Evolutionary conservation across 1,284 basidiomycete genomes (phyloP), one percentile per base, ranked within the genome.

Genomic region (Inonotus hispidus): DNA sequence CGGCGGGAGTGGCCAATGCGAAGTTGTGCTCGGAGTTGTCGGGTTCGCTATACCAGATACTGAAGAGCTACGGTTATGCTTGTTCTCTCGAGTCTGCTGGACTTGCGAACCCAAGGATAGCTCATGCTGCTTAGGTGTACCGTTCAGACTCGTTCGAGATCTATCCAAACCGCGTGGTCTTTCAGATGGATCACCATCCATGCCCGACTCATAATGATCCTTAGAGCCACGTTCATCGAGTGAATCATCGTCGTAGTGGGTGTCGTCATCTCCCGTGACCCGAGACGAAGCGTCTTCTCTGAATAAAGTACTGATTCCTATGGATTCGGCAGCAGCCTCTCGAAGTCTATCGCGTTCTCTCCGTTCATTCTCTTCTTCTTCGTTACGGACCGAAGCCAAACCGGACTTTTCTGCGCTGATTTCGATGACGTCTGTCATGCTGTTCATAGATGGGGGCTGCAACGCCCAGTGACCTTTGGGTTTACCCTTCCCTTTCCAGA

Each of bases 311-410:
- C 76, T 77, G 39, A 91, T 76, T 10, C 89, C 89, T 56, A 91
- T 82, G 6, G 85, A 82, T 68, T 88, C 84, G 0, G 88, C 89
- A 19, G 90, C 90, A 39, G 82, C 84, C 60, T 88, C 85, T 32
- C 88, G 76, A 45, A 92, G 73, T 27, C 87, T 80, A 64, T 86
- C 82, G 14, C 88, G 81, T 67, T 91, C 89, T 67, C 85, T 82
- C 45, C 82, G 77, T 67, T 91, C 88, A 56, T 79, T 79, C 64
- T 88, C 77, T 2, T 66, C 67, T 39, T 67, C 62, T 13, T 66
- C 62, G 71, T 61, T 75, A 69, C 58, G 73, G 41, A 61, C 55
- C 45, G 63, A 54, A 19, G 29, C 32, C 10, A 38, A 46, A 13
- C 59, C 63, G 21, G 63, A 27, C 2, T 57, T 62, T 19, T 59